Evolutionary conservation across 768 basidiomycete species (phyloP), one percentile per base, ranked within the genome.

Genomic region (Kwoniella dendrophila): DNA sequence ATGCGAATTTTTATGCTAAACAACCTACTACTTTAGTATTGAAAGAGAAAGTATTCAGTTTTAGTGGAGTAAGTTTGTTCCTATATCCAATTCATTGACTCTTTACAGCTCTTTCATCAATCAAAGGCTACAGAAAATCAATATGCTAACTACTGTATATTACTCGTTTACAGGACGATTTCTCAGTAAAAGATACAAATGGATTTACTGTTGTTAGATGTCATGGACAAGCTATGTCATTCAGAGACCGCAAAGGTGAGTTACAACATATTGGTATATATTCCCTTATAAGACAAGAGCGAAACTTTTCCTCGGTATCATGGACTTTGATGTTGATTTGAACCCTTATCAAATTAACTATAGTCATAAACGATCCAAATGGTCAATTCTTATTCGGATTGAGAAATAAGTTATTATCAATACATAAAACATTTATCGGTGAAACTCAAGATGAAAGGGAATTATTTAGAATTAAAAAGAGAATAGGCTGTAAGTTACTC

Each of bases 191-290:
- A 55, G 75, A 76, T 40, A 53, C 47, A 32, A 66, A 75, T 38
- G 72, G 77, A 18, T 36, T 59, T 24, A 54, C 59, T 14, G 75
- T 76, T 1, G 67, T 72, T 12, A 59, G 59, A 29, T 76, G 74
- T 51, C 47, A 71, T 44, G 78, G 75, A n/a, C 59, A 68, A 24
- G 66, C 72, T 2, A 47, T 78, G 32, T 66, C 67, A 10, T 66
- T 77, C 26, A 41, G 73, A n/a, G 77, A 77, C 45, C 59, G 69
- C 18, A 80, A 78, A 59, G 71, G 79, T 77, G 51, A 43, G 18
- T 7, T 45, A n/a, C 5, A 47, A 22, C 20, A 11, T 10, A 40
- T 10, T 40, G 38, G 38, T 40, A 40, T 10, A 10, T 40, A 10
- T n/a, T 47, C 44, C 16, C 18, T 8, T 38, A 38, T 38, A 38